Conservation (phyloP, 139 green algal species). For the Asterochloris erici region DNA sequence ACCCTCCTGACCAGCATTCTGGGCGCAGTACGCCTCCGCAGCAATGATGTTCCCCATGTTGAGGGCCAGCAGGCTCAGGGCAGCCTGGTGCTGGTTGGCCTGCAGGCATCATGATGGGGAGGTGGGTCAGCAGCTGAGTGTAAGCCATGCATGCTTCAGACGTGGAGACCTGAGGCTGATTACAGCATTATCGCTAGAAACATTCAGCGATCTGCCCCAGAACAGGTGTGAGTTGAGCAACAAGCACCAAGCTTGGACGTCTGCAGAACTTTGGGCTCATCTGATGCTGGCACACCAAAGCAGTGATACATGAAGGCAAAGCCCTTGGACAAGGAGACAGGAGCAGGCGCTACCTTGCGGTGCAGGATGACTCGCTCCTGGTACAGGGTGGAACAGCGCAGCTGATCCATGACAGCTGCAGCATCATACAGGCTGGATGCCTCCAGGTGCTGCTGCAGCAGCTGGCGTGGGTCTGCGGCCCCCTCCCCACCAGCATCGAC, state of each 20-base stretch:
- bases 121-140: not conserved
- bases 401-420: slow-evolving; percentile 12
- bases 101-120: not conserved
- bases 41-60: slow-evolving; percentile 46
- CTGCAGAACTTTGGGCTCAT: too few species aligned
- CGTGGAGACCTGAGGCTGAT: not conserved
- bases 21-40: slow-evolving; percentile 62
- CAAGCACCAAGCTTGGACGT: not conserved
- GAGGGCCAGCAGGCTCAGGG: slow-evolving; percentile 66
- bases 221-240: not conserved
- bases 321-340: not conserved
- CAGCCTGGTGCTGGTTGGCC: slow-evolving; percentile 49
- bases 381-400: slow-evolving; percentile 30
- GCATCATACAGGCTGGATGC: slow-evolving; percentile 46
- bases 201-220: not conserved
- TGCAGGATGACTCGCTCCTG: slow-evolving; percentile 63
- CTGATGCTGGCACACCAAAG: not conserved
- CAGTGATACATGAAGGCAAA: not conserved
- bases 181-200: not conserved
- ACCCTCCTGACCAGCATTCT: slow-evolving; percentile 29
- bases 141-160: not conserved
- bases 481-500: too few species aligned
- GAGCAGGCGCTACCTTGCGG: slow-evolving; percentile 30
- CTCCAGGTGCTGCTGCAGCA: slow-evolving; percentile 54
- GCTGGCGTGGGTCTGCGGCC: not conserved